A percentile compares a stretch with the other conserved stretches of the same genome.
These are phyloP conservation scores for Mycosphaerelloides madeirae DNA, from an alignment of 2,329 filamentous ascomycete genomes.

Conservation along the genomic window DNA sequence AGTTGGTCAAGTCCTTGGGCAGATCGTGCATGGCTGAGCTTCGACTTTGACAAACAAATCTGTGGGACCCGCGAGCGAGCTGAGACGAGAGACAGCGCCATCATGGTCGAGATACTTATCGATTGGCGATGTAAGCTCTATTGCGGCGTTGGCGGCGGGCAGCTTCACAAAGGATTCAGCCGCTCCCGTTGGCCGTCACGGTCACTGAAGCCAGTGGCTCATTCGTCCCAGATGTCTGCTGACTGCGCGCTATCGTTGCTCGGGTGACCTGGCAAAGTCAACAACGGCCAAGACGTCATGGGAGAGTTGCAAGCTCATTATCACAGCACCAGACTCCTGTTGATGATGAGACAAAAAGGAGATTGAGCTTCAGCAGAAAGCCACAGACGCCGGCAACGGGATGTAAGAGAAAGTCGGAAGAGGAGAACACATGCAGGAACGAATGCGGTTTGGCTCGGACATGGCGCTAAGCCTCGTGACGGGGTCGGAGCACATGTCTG, in stretches of 20 bases:
- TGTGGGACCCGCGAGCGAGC: too few relatives aligned
- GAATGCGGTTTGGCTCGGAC: too few relatives aligned
- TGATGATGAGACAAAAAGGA: too few relatives aligned
- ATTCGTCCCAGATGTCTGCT: not conserved
- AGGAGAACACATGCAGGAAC: too few relatives aligned
- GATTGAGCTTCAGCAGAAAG: too few relatives aligned
- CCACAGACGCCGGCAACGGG: too few relatives aligned
- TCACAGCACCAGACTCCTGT: not conserved
- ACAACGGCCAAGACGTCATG: not conserved
- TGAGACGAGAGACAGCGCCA: too few relatives aligned
- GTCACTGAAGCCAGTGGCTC: not conserved
- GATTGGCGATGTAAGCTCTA: not conserved
- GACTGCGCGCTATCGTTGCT: not conserved
- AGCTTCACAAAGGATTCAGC: conserved; percentile 2
- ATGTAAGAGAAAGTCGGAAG: too few relatives aligned
- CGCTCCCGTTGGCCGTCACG: not conserved
- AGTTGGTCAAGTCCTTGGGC: conserved; percentile 27
- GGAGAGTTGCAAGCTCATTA: not conserved
- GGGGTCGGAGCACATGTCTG: too few relatives aligned
- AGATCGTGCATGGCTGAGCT: conserved; percentile 28
- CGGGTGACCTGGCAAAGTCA: not conserved
- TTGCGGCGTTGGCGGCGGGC: not conserved
- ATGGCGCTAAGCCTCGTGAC: too few relatives aligned
- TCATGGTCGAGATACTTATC: too few relatives aligned
- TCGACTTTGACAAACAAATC: too few relatives aligned